A percentile compares a stretch with the other conserved stretches of the same genome.
These are phyloP conservation scores for Kwoniella dendrophila DNA, from an alignment of 768 basidiomycete species.

Conservation along the genomic window DNA sequence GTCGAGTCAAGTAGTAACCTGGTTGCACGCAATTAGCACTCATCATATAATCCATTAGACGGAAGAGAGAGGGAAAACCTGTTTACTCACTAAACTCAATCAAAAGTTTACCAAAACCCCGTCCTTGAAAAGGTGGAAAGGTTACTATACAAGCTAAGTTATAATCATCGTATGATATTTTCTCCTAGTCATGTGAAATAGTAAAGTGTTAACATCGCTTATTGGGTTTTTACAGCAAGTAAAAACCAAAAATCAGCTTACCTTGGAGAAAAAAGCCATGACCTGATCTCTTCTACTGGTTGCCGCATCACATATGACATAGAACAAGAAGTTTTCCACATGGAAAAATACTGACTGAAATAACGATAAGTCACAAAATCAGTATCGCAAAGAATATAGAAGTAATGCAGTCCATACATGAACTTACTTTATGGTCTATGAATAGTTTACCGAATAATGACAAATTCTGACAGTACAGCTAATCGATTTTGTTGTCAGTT, in stretches of 20 bases:
- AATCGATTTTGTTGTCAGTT: slow-evolving; percentile 10
- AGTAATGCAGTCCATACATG: too few relatives aligned
- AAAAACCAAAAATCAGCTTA: slow-evolving; percentile 28
- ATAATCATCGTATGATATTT: slow-evolving; percentile 92
- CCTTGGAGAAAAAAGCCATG: slow-evolving; percentile 75
- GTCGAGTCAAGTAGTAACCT: slow-evolving; percentile 86
- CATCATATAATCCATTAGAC: too few relatives aligned
- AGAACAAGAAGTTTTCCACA: slow-evolving; percentile 71
- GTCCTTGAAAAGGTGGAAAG: slow-evolving; percentile 86
- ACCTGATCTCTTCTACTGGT: slow-evolving; percentile 77
- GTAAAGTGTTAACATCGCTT: not conserved
- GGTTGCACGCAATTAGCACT: too few relatives aligned
- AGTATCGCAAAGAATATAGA: not conserved
- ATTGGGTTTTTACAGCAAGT: not conserved
- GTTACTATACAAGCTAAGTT: slow-evolving; percentile 96
- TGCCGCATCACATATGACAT: slow-evolving; percentile 79
- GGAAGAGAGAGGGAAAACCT: too few relatives aligned
- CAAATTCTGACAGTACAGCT: slow-evolving; percentile 96
- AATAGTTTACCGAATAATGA: slow-evolving; percentile 97
- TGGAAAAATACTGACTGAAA: slow-evolving; percentile 51
- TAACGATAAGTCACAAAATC: slow-evolving; percentile 5
- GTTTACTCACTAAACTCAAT: slow-evolving; percentile 91
- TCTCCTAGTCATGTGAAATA: slow-evolving; percentile 73
- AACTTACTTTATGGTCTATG: slow-evolving; percentile 87
- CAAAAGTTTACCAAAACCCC: slow-evolving; percentile 90